Evolutionary conservation across 495 filamentous ascomycete genomes (phyloP).

Genomic region (Articulospora tetracladia): DNA sequence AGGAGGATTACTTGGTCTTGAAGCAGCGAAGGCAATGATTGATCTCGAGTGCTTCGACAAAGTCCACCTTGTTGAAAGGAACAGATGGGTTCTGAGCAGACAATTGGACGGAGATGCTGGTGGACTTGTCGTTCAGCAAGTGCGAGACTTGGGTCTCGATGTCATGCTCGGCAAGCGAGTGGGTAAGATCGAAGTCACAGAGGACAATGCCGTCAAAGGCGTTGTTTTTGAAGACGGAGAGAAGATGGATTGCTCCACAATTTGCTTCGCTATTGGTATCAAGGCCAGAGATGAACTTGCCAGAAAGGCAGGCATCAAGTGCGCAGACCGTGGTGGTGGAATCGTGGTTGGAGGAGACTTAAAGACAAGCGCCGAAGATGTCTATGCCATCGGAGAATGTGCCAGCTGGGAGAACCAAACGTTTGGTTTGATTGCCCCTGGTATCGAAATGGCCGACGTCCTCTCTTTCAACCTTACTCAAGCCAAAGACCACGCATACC

Average conservation of each 20-base stretch:
- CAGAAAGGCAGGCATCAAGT: slow-evolving; percentile 64
- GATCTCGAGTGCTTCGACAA: slow-evolving; percentile 74
- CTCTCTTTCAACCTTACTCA: slow-evolving; percentile 93
- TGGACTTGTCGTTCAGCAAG: slow-evolving; percentile 78
- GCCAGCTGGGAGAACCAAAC: slow-evolving; percentile 93
- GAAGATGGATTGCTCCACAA: slow-evolving; percentile 72
- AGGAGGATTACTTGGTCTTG: slow-evolving; percentile 85
- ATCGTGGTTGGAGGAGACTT: slow-evolving; percentile 72
- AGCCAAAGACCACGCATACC: slow-evolving; percentile 63
- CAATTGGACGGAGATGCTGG: slow-evolving; percentile 88
- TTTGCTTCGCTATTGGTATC: slow-evolving; percentile 94
- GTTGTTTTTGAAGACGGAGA: slow-evolving; percentile 85
- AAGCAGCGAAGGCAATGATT: slow-evolving; percentile 95
- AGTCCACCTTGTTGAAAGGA: slow-evolving; percentile 84
- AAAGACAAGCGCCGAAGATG: slow-evolving; percentile 64
- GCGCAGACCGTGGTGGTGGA: slow-evolving; percentile 63
- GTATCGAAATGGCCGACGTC: slow-evolving; percentile 95
- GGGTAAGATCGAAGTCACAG: slow-evolving; percentile 64
- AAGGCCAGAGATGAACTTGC: slow-evolving; percentile 81
- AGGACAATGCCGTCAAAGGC: slow-evolving; percentile 64
- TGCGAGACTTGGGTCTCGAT: slow-evolving; percentile 76
- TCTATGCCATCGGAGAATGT: slow-evolving; percentile 94
- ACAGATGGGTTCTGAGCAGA: slow-evolving; percentile 81
- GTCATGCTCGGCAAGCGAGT: slow-evolving; percentile 79
- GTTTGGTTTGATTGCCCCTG: slow-evolving; percentile 90